A percentile compares a stretch with the other conserved stretches of the same genome.
Evolutionary conservation across 2,329 filamentous ascomycete genomes (phyloP).

Genomic region (Colletotrichum sp.): DNA sequence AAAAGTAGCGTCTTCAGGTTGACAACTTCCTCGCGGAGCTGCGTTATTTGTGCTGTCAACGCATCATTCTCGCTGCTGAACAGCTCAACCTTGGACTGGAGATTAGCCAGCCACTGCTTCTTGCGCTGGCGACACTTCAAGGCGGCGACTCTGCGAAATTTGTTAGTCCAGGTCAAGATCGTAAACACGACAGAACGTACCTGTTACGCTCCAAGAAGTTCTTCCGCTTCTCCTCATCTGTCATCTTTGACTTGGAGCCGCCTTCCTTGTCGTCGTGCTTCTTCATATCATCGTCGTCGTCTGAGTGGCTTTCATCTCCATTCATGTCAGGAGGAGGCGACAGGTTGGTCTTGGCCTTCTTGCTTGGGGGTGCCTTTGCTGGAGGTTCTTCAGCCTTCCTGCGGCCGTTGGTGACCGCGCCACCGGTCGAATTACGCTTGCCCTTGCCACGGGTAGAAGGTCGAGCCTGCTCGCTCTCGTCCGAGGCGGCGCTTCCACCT

Average conservation of each 20-base stretch:
- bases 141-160: constrained; percentile 77
- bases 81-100: constrained; percentile 93
- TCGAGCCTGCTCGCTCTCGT: constrained; percentile 74
- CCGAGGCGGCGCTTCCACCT: constrained; percentile 72
- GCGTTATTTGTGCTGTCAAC: constrained; percentile 81
- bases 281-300: constrained; percentile 58
- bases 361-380: constrained; percentile 66
- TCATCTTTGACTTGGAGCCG: constrained; percentile 80
- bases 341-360: constrained; percentile 72
- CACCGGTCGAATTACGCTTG: constrained; percentile 65
- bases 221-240: constrained; percentile 96
- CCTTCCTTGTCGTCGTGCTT: constrained; percentile 53
- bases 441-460: constrained; percentile 69
- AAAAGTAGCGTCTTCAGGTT: constrained; percentile 92
- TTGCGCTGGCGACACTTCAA: constrained; percentile 97
- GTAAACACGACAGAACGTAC: constrained; percentile 54
- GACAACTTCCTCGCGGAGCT: constrained; percentile 89
- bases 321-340: constrained; percentile 33
- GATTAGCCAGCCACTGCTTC: constrained; percentile 97
- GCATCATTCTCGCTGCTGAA: constrained; percentile 92
- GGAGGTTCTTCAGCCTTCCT: constrained; percentile 77
- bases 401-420: constrained; percentile 63
- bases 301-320: constrained; percentile 33
- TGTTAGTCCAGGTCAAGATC: constrained; percentile 24
- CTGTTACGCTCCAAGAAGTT: constrained; percentile 97